A percentile compares a stretch with the other conserved stretches of the same genome.
Conservation (phyloP, 495 filamentous ascomycete genomes). For the Penicillium antarcticum region DNA sequence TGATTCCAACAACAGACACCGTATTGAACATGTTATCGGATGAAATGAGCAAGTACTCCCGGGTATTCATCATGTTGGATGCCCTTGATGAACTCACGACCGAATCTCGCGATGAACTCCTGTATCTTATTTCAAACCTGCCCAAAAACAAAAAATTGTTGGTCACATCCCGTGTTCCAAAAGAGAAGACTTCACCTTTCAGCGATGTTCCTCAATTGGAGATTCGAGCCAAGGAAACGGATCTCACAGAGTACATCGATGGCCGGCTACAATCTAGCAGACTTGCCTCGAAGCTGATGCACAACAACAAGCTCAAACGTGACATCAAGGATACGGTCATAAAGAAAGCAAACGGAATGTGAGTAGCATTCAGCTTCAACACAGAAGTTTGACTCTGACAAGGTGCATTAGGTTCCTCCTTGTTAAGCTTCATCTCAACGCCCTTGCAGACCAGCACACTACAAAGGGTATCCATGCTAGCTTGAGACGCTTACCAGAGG, state of each 20-base stretch:
- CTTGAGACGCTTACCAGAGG: background rate
- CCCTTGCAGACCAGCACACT: background rate
- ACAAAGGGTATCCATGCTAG: background rate
- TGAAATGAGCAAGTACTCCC: background rate
- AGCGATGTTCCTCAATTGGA: background rate
- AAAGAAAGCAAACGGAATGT: slow-evolving; percentile 35
- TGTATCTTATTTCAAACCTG: background rate
- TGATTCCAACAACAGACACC: background rate
- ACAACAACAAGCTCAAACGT: background rate
- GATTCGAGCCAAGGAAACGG: background rate
- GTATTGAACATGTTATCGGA: background rate
- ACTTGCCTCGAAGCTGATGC: background rate
- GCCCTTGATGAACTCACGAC: background rate
- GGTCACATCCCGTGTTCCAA: background rate
- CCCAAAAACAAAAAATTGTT: background rate
- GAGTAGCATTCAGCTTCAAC: background rate
- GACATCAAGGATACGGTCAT: slow-evolving; percentile 24
- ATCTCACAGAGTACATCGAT: slow-evolving; percentile 1
- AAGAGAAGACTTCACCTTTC: background rate
- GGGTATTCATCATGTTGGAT: background rate
- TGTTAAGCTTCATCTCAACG: background rate
- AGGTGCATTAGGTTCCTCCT: background rate
- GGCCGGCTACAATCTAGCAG: background rate
- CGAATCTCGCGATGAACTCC: background rate
- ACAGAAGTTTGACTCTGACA: background rate